phyloP scores from a whole-genome alignment of 2,329 filamentous ascomycete genomes.

The Trichoderma afroharzianum region DNA sequence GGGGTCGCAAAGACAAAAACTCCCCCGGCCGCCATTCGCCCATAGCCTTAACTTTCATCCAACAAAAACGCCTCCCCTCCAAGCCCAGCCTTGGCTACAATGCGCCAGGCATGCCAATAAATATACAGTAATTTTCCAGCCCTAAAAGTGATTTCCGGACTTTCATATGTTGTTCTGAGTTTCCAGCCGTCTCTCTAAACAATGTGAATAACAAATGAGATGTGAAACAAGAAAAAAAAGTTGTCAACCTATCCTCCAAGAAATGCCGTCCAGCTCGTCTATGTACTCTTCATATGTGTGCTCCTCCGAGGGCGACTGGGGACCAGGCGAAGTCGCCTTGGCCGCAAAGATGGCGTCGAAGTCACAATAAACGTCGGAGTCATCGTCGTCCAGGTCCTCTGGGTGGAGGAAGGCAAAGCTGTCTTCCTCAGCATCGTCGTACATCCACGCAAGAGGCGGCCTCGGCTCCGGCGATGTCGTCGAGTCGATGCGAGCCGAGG shows the following conservation, averaged over 20 bases:
- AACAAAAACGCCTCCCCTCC: constrained; percentile 1
- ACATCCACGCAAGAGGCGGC: constrained; percentile 20
- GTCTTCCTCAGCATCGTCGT: constrained; percentile 41
- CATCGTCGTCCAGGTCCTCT: constrained; percentile 45
- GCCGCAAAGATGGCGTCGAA: constrained; percentile 42
- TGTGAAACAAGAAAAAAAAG: neutral
- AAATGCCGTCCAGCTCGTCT: constrained; percentile 54
- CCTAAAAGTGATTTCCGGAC: constrained; percentile 4
- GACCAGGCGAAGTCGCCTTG: constrained; percentile 19
- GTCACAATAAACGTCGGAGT: constrained; percentile 52
- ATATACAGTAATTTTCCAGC: constrained; percentile 19
- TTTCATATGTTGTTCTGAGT: neutral
- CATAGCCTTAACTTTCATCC: constrained; percentile 12
- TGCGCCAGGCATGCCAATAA: constrained; percentile 18
- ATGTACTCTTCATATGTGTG: constrained; percentile 53
- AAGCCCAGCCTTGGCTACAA: constrained; percentile 6
- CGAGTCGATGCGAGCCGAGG: constrained; percentile 30
- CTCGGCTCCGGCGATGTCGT: constrained; percentile 35
- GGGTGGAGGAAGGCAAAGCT: constrained; percentile 47
- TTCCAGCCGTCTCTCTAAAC: neutral
- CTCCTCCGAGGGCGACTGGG: constrained; percentile 30
- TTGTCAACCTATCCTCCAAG: constrained; percentile 33
- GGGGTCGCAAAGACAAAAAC: neutral
- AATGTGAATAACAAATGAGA: neutral
- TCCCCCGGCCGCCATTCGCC: constrained; percentile 13